Evolutionary conservation across 1,284 basidiomycete species (phyloP), one percentile per base, ranked within the genome.

Genomic region (Erythrobasidium hasegawianum): DNA sequence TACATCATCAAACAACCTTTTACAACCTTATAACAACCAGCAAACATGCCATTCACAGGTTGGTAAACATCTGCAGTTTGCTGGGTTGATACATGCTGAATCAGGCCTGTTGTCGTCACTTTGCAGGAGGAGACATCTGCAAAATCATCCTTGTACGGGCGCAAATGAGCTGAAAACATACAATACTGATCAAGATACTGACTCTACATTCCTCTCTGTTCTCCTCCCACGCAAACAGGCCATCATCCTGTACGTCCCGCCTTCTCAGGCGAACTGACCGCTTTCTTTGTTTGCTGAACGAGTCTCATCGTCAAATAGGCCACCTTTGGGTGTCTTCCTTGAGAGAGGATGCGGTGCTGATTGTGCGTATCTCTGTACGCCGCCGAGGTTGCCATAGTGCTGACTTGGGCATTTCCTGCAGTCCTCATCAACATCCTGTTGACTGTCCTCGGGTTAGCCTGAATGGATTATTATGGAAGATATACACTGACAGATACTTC

Each of bases 381-480:
- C 20, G 8, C 2, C 11, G 22, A 27, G 14, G 27, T 24, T 4
- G 4, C 20, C 16, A n/a, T n/a, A n/a, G n/a, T n/a, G n/a, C n/a
- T n/a, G n/a, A n/a, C n/a, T n/a, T n/a, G n/a, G n/a, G n/a, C n/a
- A n/a, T n/a, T n/a, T n/a, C n/a, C n/a, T n/a, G n/a, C 52, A 55
- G 60, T 73, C 59, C 66, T 70, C 60, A 71, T 74, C 70, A 73
- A 74, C 59, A 72, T 75, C 59, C 69, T 75, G 20, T 60, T 75
- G n/a, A 75, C 74, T 27, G 20, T 75, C 13, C 68, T 76, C 7
- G 74, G 74, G 29, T 41, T n/a, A 24, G 16, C 7, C 52, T 26
- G 26, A 11, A 20, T n/a, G n/a, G n/a, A n/a, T n/a, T n/a, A n/a
- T n/a, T 22, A 3, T 55, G 10, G 13, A 8, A 55, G 29, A n/a